phyloP scores from a whole-genome alignment of 441 rosid genomes.

The Dalechampia spathulata region DNA sequence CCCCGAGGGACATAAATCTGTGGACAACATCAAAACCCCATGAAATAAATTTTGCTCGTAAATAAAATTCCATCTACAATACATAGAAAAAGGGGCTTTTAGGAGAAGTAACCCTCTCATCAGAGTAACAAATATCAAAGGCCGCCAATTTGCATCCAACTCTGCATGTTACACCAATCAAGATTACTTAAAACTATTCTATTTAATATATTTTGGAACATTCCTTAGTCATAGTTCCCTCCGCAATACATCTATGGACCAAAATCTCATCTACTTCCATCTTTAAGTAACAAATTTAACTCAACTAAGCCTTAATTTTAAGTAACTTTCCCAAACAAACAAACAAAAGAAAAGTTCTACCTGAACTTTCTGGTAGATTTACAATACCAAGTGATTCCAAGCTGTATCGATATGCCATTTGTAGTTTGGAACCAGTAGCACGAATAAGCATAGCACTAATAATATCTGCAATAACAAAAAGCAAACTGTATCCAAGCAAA shows the following conservation, averaged over 20 bases:
- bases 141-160: background rate
- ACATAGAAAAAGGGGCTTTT: background rate
- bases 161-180: too few species aligned
- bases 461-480: slow-evolving; percentile 78
- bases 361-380: slow-evolving; percentile 38
- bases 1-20: slow-evolving; percentile 58
- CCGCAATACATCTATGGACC: too few species aligned
- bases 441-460: slow-evolving; percentile 75
- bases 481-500: slow-evolving; percentile 79
- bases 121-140: background rate
- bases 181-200: too few species aligned
- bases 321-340: too few species aligned
- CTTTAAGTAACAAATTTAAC: too few species aligned
- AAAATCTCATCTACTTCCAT: too few species aligned
- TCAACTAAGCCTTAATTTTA: too few species aligned
- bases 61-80: background rate
- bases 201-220: too few species aligned
- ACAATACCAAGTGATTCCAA: slow-evolving; percentile 42
- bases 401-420: slow-evolving; percentile 40
- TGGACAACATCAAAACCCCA: slow-evolving; percentile 7
- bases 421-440: slow-evolving; percentile 57
- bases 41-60: too few species aligned
- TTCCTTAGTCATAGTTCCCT: too few species aligned
- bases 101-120: background rate
- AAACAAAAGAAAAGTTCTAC: too few species aligned